Percentiles rank a stretch among this genome's conserved stretches.
These are phyloP conservation scores for Phytophthora ohioensis DNA, from an alignment of 352 stramenopile species.

Conservation along the genomic window DNA sequence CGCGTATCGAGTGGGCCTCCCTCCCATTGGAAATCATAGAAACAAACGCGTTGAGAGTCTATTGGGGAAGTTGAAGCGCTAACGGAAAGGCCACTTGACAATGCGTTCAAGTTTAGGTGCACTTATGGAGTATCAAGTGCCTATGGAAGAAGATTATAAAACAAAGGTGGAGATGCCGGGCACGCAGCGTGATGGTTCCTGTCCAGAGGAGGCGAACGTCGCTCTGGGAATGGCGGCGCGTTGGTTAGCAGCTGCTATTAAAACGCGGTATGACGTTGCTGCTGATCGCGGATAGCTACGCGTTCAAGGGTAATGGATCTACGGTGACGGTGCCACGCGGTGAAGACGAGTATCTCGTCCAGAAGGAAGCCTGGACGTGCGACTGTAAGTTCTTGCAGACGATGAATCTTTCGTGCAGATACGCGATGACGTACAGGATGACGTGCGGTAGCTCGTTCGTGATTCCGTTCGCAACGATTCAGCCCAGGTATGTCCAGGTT, in stretches of 20 bases:
- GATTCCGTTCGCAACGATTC: slow-evolving; percentile 9
- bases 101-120: background rate
- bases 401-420: slow-evolving; percentile 21
- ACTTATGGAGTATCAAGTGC: background rate
- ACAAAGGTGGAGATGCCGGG: slow-evolving; percentile 1
- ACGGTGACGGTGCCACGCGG: background rate
- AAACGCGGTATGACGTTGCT: slow-evolving; percentile 1
- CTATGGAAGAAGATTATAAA: background rate
- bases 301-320: slow-evolving; percentile 1
- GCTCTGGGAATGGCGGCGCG: slow-evolving; percentile 4
- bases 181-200: background rate
- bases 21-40: slow-evolving; percentile 14
- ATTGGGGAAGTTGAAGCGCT: slow-evolving; percentile 16
- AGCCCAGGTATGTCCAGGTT: slow-evolving; percentile 13
- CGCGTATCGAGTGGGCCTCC: slow-evolving; percentile 10
- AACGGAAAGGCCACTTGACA: background rate
- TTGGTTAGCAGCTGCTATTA: slow-evolving; percentile 2
- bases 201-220: slow-evolving; percentile 4
- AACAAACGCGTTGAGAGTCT: slow-evolving; percentile 24
- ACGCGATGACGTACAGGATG: slow-evolving; percentile 13
- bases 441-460: slow-evolving; percentile 5
- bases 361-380: slow-evolving; percentile 12
- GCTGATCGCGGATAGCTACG: background rate
- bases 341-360: slow-evolving; percentile 7
- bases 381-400: slow-evolving; percentile 21